Base-by-base conservation (phyloP, 2,329 filamentous ascomycete species). In the Hysterium pulicare region DNA sequence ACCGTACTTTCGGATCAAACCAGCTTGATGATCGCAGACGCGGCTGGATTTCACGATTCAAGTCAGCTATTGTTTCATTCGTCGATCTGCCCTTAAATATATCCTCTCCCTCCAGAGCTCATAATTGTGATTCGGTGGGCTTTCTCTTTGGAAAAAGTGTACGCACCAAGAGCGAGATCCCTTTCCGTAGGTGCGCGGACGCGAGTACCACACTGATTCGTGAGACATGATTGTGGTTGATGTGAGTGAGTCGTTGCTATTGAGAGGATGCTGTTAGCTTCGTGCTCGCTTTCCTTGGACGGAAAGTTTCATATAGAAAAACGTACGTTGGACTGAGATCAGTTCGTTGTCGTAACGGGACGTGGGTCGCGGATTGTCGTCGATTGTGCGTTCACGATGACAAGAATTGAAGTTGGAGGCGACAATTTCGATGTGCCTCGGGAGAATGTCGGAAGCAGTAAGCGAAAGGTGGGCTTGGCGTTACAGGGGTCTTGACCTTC, bases 1-100 rank as follows among this genome's bases (percentile, higher is more conserved):
- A 71, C 93, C 91, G 80, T 98, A 98, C 81, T 98, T 98, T 81
- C 93, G 90, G 84, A 98, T 95, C 64, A 98, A 84, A 94, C 93
- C 93, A 69, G 93, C 91, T 71, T 82, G 84, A 87, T 98, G 91
- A 71, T 90, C 89, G 88, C 84, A 87, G 71, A 87, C 83, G 69
- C 84, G 84, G 80, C 84, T 87, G 67, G 61, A 34, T 42, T 32
- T 21, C 44, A 13, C 33, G 3, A 16, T 35, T 17, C 15, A 22
- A 11, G 13, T 66, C 55, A 66, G 64, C 54, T 46, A 49, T 46
- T 34, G 42, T 42, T 47, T 42, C 46, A 38, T 30, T 13, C 26
- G 22, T 39, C 36, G 41, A 37, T 38, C 37, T 33, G 20, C 40
- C 23, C 31, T 15, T 19, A 8, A 15, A 34, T 30, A 10, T 32